Evolutionary conservation across 495 filamentous ascomycete species (phyloP), one percentile per base, ranked within the genome.

Genomic region (Aspergillus baeticus): DNA sequence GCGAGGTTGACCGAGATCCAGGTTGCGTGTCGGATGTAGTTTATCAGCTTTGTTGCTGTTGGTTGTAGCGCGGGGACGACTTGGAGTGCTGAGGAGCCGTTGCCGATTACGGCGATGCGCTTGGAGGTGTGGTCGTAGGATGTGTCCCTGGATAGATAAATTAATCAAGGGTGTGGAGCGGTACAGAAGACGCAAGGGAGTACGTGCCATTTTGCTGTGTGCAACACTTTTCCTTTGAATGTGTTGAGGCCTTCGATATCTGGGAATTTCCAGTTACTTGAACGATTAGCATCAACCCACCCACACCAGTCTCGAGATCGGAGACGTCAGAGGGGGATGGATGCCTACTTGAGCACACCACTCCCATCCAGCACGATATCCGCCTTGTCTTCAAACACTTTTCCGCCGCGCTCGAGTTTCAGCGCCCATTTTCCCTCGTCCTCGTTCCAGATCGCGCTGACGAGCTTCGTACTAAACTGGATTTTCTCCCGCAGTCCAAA

Each of bases 401-500:
- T 17, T 3, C 36, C 18, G 35, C 31, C 18, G 13, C 41, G 34
- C 10, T 23, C 15, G 20, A 52, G 23, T 35, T 52, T 52, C 7
- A 52, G 10, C 34, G 22, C 22, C 49, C 35, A 52, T 39, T 39
- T 42, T 10, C 35, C 13, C 17, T 18, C 34, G 10, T 57, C 47
- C 7, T 77, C 76, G 43, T 84, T 65, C 84, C 84, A 86, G 7
- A 54, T 39, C 3, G 76, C 63, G 17, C 63, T 67, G 5, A 77
- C 66, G 13, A 84, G 73, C 17, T 63, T 68, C 10, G 71, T 66
- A 15, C 67, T 57, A 15, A 80, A 63, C 42, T 74, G 68, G 15
- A 81, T 56, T 43, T 79, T 68, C 36, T 75, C 65, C 31, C 76
- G 71, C 4, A 86, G 70, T 17, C 77, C 71, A 62, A 81, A 79